Conservation (phyloP, 345 rosid genomes). For the Ceriops zippeliana region DNA sequence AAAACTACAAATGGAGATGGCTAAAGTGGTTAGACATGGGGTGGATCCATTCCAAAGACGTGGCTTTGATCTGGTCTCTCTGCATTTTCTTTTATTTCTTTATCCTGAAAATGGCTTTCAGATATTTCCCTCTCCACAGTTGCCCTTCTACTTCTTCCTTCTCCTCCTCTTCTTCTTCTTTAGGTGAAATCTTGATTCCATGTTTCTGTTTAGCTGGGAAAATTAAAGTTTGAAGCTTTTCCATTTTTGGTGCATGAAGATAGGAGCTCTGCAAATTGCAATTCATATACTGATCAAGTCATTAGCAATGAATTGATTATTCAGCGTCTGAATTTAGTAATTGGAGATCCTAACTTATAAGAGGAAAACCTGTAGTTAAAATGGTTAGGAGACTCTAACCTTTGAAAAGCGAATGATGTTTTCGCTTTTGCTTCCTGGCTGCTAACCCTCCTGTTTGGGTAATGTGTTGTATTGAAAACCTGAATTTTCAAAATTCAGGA, state of each 20-base stretch:
- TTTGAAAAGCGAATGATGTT: slow-evolving; percentile 2
- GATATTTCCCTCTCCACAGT: background rate
- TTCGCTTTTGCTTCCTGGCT: slow-evolving; percentile 37
- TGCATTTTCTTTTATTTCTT: background rate
- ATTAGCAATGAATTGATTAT: too few species aligned
- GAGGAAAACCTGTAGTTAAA: too few species aligned
- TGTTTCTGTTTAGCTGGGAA: too few species aligned
- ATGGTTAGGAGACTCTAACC: background rate
- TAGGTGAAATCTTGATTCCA: background rate
- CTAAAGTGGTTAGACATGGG: background rate
- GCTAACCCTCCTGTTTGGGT: slow-evolving; percentile 87
- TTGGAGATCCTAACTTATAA: too few species aligned
- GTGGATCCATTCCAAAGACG: background rate
- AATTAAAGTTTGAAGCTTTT: too few species aligned
- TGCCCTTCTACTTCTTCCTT: background rate
- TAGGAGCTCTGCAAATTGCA: too few species aligned
- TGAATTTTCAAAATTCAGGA: slow-evolving; percentile 38
- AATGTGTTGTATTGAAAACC: slow-evolving; percentile 66
- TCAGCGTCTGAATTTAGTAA: too few species aligned
- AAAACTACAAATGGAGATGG: background rate
- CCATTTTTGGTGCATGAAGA: too few species aligned
- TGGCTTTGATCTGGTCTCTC: background rate
- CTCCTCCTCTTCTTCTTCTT: background rate
- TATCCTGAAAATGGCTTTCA: background rate
- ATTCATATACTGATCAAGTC: too few species aligned